Evolutionary conservation across 2,329 filamentous ascomycete species (phyloP), one percentile per base, ranked within the genome.

Genomic region (Colletotrichum musicola): DNA sequence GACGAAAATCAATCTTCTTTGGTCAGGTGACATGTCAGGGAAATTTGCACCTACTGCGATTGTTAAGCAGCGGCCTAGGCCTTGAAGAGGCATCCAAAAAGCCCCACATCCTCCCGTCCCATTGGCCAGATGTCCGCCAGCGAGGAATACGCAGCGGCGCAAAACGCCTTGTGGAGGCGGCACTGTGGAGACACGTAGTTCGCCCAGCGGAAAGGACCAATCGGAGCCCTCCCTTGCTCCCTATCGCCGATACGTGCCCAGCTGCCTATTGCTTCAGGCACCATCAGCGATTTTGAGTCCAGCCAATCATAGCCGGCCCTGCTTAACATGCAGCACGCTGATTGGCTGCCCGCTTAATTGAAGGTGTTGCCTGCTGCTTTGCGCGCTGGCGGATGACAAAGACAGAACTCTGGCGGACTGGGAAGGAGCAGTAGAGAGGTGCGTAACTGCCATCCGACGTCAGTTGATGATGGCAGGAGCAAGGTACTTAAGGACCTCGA

Each of bases 121-220:
- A 54, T 38, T 42, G 35, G 30, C 18, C 9, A 42, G 16, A 35
- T 20, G 10, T 25, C 35, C 22, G 35, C 25, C 38, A 13, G 7
- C 25, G 12, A 27, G 62, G 49, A 66, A 61, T 65, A 66, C 66
- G 66, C 66, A 4, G 62, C 66, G 27, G 66, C 66, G 66, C 14
- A 69, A 67, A 67, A 63, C 59, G 12, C 20, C 14, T 25, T 22
- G 18, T 35, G 9, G 9, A 22, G 3, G 1, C 14, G 10, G 14
- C 25, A 42, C 16, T 25, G 40, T 55, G 50, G 60, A 16, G 38
- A 22, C 7, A 10, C 13, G 5, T n/a, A 49, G 18, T 3, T 14
- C 14, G 13, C 30, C 30, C 6, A 3, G 10, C 10, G 7, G 1
- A 35, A 10, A 7, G 3, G 4, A 9, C 10, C 6, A 35, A 4